Conservation (phyloP, 345 rosid genomes). For the Eucalyptus brandiana region DNA sequence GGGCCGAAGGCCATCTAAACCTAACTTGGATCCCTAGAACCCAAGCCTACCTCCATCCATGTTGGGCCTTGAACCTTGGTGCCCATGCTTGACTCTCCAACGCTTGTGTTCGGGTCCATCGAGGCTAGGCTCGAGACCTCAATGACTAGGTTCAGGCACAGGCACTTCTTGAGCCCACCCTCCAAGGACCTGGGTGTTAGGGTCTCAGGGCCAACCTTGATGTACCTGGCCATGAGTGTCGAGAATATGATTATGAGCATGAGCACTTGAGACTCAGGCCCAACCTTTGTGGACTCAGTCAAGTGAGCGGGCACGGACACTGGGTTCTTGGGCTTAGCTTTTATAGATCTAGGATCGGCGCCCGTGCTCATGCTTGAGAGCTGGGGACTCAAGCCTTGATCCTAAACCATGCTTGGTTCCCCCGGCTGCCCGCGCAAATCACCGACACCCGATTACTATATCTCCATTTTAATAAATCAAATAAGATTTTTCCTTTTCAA, state of each 20-base stretch:
- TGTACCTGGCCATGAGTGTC: neutral
- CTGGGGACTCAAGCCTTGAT: neutral
- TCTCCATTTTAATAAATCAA: neutral
- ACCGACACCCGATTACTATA: neutral
- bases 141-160: rapidly evolving
- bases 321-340: rapidly evolving
- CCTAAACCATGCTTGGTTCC: neutral
- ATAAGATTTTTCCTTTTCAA: neutral
- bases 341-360: no score
- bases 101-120: rapidly evolving
- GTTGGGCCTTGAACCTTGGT: no score
- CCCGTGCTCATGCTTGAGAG: no score
- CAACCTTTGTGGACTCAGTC: neutral
- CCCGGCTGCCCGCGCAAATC: rapidly evolving
- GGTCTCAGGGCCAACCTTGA: neutral
- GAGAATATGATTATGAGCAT: neutral
- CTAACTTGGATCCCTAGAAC: rapidly evolving
- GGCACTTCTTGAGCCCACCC: neutral
- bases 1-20: no score
- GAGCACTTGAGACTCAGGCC: neutral
- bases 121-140: neutral
- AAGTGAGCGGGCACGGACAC: rapidly evolving
- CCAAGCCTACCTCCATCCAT: rapidly evolving
- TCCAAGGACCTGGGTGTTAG: rapidly evolving
- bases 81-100: neutral